Evolutionary conservation across 2,329 filamentous ascomycete genomes (phyloP).

Genomic region (Aureobasidium sp.): DNA sequence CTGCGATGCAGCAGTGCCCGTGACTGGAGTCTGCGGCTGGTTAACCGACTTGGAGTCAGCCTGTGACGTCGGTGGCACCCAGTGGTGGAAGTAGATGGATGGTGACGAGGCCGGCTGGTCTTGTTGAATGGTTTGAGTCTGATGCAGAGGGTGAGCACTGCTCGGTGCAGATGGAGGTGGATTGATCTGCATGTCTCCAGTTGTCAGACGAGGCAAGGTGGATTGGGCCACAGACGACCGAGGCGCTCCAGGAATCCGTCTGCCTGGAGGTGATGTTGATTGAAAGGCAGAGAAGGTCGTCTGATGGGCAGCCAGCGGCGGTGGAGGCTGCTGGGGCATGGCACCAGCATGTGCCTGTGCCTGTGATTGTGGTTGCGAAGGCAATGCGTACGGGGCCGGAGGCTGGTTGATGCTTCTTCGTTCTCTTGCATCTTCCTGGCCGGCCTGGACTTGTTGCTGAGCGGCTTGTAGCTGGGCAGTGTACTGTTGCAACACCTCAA

Average conservation of each 20-base stretch:
- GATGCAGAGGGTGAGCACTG: constrained; percentile 35
- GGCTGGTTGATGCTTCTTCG: constrained; percentile 34
- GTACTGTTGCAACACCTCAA: constrained; percentile 45
- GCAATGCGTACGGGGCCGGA: constrained; percentile 20
- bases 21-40: constrained; percentile 65
- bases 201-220: constrained; percentile 43
- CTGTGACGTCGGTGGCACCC: constrained; percentile 71
- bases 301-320: constrained; percentile 25
- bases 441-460: constrained; percentile 36
- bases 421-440: constrained; percentile 36
- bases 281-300: constrained; percentile 34
- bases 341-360: neutral
- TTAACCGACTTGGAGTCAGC: constrained; percentile 44
- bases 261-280: constrained; percentile 23
- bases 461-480: constrained; percentile 36
- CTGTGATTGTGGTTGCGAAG: constrained; percentile 20
- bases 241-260: constrained; percentile 23
- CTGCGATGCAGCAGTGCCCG: constrained; percentile 48
- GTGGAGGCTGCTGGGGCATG: constrained; percentile 22
- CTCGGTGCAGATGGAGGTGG: constrained; percentile 35
- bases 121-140: constrained; percentile 46
- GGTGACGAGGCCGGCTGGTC: constrained; percentile 59
- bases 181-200: constrained; percentile 44
- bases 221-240: constrained; percentile 37
- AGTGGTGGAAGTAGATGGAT: constrained; percentile 85